Evolutionary conservation across 306 rosid genomes (phyloP).

Genomic region (Rubus parviflorus): DNA sequence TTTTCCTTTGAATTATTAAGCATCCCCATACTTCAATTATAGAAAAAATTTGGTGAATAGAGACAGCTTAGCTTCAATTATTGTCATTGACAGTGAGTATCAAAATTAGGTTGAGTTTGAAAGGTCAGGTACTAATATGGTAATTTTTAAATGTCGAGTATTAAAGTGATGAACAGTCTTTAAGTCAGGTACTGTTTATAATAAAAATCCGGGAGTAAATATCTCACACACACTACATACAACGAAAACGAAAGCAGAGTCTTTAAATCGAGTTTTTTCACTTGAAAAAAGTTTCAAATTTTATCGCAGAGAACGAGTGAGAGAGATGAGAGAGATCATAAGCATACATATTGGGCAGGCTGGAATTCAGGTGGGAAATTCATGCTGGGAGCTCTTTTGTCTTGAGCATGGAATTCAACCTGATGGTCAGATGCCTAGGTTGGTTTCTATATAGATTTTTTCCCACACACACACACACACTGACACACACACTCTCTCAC

Average conservation of each 20-base stretch:
- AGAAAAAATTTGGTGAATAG: neutral
- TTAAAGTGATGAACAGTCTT: no score
- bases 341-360: constrained; percentile 99
- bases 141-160: no score
- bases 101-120: no score
- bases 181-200: no score
- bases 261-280: neutral
- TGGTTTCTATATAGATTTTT: neutral
- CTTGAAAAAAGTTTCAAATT: neutral
- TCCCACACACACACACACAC: no score
- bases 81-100: no score
- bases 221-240: neutral
- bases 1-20: neutral
- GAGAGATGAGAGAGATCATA: constrained; percentile 82
- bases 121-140: no score
- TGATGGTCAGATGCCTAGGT: constrained; percentile 96
- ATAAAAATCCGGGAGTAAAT: neutral
- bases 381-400: constrained; percentile 99
- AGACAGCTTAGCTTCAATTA: constrained; percentile 6
- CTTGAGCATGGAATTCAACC: constrained; percentile 96
- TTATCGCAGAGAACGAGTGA: neutral
- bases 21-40: no score
- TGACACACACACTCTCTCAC: no score
- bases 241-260: no score
- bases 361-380: constrained; percentile 94